Percentiles rank a stretch among this genome's conserved stretches.
phyloP scores from a whole-genome alignment of 345 rosid species.

The Hibiscus syriacus region DNA sequence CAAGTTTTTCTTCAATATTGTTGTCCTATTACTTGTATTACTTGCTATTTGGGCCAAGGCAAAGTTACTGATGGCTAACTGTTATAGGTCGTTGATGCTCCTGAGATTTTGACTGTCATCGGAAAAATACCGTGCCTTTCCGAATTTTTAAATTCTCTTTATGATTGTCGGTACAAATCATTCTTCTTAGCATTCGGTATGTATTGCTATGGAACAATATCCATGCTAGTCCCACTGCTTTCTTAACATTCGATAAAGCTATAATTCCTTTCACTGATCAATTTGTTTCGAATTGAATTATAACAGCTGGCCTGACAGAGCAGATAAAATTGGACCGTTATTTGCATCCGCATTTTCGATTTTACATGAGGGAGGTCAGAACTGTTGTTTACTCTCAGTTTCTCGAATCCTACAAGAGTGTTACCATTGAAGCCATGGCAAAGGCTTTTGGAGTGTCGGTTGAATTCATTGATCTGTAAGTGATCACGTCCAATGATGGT shows the following conservation, averaged over 20 bases:
- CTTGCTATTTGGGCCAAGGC: too few relatives aligned
- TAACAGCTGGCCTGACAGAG: conserved; percentile 51
- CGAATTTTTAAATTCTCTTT: conserved; percentile 84
- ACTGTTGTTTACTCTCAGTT: conserved; percentile 92
- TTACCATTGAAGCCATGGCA: conserved; percentile 96
- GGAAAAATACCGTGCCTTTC: conserved; percentile 85
- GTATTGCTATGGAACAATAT: neutral
- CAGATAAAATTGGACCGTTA: conserved; percentile 88
- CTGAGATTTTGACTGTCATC: conserved; percentile 97
- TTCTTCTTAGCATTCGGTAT: conserved; percentile 90
- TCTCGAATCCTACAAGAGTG: conserved; percentile 94
- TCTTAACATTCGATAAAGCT: neutral
- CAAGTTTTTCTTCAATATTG: conserved; percentile 1
- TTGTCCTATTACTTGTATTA: conserved; percentile 4
- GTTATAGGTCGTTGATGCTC: conserved; percentile 95
- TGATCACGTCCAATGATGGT: conserved; percentile 4
- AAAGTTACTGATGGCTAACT: conserved; percentile 7
- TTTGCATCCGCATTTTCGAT: conserved; percentile 89
- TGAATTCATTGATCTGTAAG: conserved; percentile 96
- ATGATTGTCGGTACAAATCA: conserved; percentile 80
- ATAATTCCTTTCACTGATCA: neutral
- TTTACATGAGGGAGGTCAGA: conserved; percentile 97
- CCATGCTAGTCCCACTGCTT: neutral
- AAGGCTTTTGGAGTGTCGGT: conserved; percentile 91
- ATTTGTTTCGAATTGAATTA: neutral